Conservation (phyloP, 139 green algal genomes). For the Chlamydomonas schloesseri region DNA sequence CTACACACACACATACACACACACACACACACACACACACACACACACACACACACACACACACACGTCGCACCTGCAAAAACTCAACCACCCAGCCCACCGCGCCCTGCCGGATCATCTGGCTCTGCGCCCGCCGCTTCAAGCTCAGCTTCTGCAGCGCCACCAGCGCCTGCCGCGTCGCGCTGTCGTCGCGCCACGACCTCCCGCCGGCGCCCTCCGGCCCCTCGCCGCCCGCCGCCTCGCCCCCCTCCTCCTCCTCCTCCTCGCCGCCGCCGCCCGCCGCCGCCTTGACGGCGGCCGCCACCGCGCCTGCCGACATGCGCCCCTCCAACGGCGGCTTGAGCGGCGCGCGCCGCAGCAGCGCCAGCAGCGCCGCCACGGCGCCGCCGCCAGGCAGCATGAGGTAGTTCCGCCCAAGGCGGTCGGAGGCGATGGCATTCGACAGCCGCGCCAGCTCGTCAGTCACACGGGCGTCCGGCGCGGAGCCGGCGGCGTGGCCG, state of each 20-base stretch:
- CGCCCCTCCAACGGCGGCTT: background rate
- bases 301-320: background rate
- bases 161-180: constrained; percentile 40
- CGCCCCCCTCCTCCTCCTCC: background rate
- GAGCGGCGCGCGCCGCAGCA: background rate
- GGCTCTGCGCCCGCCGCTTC: constrained; percentile 40
- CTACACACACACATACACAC: background rate
- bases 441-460: constrained; percentile 45
- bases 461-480: background rate
- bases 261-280: background rate
- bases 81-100: constrained; percentile 45
- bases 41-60: background rate
- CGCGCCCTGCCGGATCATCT: constrained; percentile 45
- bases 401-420: constrained; percentile 51
- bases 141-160: constrained; percentile 63
- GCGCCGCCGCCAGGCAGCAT: constrained; percentile 26
- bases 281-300: background rate
- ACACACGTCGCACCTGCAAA: constrained; percentile 16
- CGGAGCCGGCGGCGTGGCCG: background rate
- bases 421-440: constrained; percentile 43
- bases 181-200: background rate
- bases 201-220: background rate
- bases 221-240: background rate
- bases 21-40: no score
- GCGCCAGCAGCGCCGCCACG: background rate